These are phyloP conservation scores for Babesia sp. DNA, from an alignment of 169 alveolate species.

Conservation along the genomic window DNA sequence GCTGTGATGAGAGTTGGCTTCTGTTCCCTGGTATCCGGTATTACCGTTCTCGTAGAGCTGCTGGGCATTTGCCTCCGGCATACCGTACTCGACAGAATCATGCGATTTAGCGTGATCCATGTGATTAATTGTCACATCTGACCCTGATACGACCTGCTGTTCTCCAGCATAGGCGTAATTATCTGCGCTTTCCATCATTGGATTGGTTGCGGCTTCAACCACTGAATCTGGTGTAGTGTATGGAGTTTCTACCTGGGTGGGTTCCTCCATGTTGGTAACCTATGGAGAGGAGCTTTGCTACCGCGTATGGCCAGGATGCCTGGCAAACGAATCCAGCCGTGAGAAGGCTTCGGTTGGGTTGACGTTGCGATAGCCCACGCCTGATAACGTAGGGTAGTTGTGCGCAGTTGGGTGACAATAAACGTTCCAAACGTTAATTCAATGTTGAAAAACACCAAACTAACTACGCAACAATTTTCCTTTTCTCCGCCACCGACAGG, in stretches of 20 bases:
- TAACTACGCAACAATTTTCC: not conserved
- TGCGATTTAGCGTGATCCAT: slow-evolving; percentile 31
- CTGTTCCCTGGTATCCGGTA: slow-evolving; percentile 13
- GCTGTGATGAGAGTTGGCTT: slow-evolving; percentile 17
- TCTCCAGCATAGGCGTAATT: slow-evolving; percentile 37
- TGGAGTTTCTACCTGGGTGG: slow-evolving; percentile 5
- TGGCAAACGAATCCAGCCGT: not conserved
- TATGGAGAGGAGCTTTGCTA: not conserved
- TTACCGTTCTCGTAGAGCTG: slow-evolving; percentile 36
- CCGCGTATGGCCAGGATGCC: not conserved
- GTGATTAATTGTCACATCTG: slow-evolving; percentile 42
- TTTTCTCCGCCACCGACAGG: not conserved
- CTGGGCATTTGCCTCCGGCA: slow-evolving; percentile 17
- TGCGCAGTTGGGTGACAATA: not conserved
- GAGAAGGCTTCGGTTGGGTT: slow-evolving; percentile 3
- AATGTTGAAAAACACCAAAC: not conserved
- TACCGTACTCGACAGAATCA: slow-evolving; percentile 32
- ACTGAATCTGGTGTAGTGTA: slow-evolving; percentile 13
- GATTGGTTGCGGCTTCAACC: not conserved
- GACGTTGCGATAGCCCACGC: slow-evolving; percentile 18
- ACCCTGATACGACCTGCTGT: slow-evolving; percentile 25
- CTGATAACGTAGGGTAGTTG: slow-evolving; percentile 42
- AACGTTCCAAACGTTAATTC: not conserved
- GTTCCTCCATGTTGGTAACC: slow-evolving; percentile 5
- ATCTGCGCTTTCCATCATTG: slow-evolving; percentile 37